Percentiles rank a stretch among this genome's conserved stretches.
These are phyloP conservation scores for Tulasnella sp. DNA, from an alignment of 768 basidiomycete genomes.

Conservation along the genomic window DNA sequence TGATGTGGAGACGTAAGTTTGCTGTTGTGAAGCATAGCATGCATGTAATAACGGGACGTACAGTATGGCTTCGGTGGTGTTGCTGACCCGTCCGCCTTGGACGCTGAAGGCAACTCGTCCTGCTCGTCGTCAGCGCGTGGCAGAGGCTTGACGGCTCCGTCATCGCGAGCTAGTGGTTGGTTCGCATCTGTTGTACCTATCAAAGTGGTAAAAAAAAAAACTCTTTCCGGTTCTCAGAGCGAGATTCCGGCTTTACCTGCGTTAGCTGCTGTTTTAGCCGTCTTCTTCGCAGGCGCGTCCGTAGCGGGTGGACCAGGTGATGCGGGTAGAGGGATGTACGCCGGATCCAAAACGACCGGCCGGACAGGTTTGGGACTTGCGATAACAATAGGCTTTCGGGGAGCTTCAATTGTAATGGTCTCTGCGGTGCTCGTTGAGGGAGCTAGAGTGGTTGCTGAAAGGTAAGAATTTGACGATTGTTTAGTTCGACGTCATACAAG, in stretches of 20 bases:
- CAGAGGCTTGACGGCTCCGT: neutral
- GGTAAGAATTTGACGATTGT: too few species aligned
- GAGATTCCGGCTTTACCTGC: neutral
- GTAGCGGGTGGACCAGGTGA: too few species aligned
- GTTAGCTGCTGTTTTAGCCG: neutral
- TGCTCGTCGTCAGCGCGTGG: neutral
- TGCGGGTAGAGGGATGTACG: too few species aligned
- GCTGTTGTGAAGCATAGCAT: too few species aligned
- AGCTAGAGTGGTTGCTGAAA: too few species aligned
- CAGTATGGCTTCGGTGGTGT: neutral
- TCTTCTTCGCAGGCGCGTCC: neutral
- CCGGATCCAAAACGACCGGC: neutral
- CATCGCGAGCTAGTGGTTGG: neutral
- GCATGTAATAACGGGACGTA: neutral
- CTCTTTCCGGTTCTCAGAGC: too few species aligned
- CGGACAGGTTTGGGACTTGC: too few species aligned
- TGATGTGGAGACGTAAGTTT: neutral
- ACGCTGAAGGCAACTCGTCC: neutral
- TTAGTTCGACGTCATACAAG: too few species aligned
- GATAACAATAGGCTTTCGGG: too few species aligned
- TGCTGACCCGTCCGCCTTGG: neutral
- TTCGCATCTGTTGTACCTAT: neutral
- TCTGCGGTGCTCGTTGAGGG: too few species aligned
- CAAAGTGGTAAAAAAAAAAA: too few species aligned
- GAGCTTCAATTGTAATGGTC: too few species aligned